Evolutionary conservation across 2,329 filamentous ascomycete genomes (phyloP), one percentile per base, ranked within the genome.

Genomic region (Nothopassalora personata): DNA sequence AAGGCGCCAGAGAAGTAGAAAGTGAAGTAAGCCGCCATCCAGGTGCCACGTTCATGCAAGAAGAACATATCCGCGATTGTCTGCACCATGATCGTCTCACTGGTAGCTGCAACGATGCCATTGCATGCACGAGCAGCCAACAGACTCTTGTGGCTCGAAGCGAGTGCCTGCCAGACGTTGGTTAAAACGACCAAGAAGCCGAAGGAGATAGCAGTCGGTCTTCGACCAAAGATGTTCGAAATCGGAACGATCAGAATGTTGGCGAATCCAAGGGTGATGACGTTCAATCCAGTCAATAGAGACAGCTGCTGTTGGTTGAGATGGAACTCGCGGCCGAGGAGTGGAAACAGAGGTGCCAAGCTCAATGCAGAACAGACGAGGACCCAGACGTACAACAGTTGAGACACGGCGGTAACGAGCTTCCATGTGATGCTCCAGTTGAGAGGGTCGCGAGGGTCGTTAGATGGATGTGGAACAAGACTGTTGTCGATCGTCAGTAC

Each of bases 31-130:
- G 65, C 58, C 28, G 60, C 61, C 56, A 68, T 67, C 62, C 66
- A 64, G 13, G 59, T 62, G 11, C 60, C 64, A 48, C 75, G 68
- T 58, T 78, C 75, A 49, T 78, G 76, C 11, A 78, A 65, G 58
- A 77, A 78, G 60, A 78, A 75, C 31, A 79, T 73, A 58, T 79
- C 76, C 0, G 75, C 73, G 54, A 79, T 74, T 58, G 78, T 73
- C 60, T 77, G 74, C 0, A 77, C 70, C 23, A 75, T 72, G 15
- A 79, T 74, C 0, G 72, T 75, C 60, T 79, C 76, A 52, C 73
- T 74, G 0, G 76, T 76, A 1, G 76, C 76, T 34, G 75, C 75
- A 9, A 76, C 74, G 15, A 78, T 60, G 19, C 76, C 76, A 59
- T 75, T 76, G 43, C 78, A 64, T 3, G 76, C 73, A 28, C 77